These are phyloP conservation scores for Tothia fuscella DNA, from an alignment of 2,329 filamentous ascomycete genomes.

Conservation along the genomic window DNA sequence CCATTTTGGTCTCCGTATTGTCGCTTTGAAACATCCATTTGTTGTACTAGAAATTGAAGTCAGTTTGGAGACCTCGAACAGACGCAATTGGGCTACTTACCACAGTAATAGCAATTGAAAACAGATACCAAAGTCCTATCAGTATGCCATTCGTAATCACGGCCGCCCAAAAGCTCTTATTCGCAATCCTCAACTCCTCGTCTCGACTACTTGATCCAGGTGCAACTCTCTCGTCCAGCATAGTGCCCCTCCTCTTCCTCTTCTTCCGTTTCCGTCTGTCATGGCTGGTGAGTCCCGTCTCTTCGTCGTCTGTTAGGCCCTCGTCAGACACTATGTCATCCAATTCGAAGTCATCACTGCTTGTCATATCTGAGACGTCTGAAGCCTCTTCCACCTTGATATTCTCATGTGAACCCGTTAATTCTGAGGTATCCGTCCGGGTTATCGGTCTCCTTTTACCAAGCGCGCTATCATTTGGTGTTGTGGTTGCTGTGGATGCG, in stretches of 20 bases:
- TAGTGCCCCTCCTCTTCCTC: constrained; percentile 55
- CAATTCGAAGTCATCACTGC: constrained; percentile 43
- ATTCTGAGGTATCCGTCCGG: neutral
- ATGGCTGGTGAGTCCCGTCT: constrained; percentile 68
- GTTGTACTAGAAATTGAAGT: constrained; percentile 58
- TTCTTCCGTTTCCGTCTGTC: constrained; percentile 57
- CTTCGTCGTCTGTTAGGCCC: constrained; percentile 70
- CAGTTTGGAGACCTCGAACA: constrained; percentile 11
- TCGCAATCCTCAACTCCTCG: constrained; percentile 63
- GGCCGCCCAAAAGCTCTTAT: constrained; percentile 57
- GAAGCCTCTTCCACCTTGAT: constrained; percentile 22
- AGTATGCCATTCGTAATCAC: constrained; percentile 65
- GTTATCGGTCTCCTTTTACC: neutral
- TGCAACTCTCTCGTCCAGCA: constrained; percentile 60
- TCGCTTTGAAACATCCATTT: constrained; percentile 93
- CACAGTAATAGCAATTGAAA: constrained; percentile 85
- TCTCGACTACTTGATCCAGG: constrained; percentile 38
- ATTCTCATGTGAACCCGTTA: constrained; percentile 12
- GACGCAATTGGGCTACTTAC: constrained; percentile 39
- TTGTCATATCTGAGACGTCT: constrained; percentile 23
- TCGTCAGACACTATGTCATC: constrained; percentile 54
- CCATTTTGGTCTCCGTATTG: constrained; percentile 30
- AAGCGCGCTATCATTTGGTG: neutral
- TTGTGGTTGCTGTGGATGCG: constrained; percentile 6
- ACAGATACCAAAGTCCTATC: constrained; percentile 80